Evolutionary conservation across 805 yeast species (phyloP).

Genomic region (Ogataea salicorniae): DNA sequence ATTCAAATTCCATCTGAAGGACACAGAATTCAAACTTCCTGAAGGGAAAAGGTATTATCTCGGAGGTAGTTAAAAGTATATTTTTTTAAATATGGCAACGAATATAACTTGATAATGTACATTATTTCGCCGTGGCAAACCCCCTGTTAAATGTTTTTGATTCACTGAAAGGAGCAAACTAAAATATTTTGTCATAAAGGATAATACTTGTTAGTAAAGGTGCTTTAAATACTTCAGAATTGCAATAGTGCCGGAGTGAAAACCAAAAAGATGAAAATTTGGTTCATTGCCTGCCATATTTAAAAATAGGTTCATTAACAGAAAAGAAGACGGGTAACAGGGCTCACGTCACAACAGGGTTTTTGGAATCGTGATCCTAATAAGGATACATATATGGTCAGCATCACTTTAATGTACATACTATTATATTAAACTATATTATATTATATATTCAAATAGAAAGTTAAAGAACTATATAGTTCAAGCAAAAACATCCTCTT

Average conservation of each 20-base stretch:
- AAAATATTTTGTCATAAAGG: not conserved
- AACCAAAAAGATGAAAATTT: not conserved
- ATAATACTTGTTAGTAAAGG: not conserved
- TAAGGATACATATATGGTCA: too few relatives aligned
- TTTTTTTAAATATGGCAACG: conserved; percentile 52
- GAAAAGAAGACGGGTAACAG: too few relatives aligned
- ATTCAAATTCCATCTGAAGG: conserved; percentile 50
- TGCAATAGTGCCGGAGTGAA: not conserved
- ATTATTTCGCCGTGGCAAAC: conserved; percentile 67
- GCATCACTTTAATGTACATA: not conserved
- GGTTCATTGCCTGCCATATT: not conserved
- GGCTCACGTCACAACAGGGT: too few relatives aligned
- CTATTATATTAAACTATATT: not conserved
- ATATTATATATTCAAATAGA: not conserved
- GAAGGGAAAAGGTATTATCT: conserved; percentile 42
- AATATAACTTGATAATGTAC: conserved; percentile 53
- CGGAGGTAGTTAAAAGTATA: conserved; percentile 51
- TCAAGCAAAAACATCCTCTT: conserved; percentile 57
- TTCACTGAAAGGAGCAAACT: conserved; percentile 25
- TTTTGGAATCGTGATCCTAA: too few relatives aligned
- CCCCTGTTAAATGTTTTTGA: conserved; percentile 54
- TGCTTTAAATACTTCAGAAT: not conserved
- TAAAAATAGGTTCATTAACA: too few relatives aligned
- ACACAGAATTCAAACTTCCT: conserved; percentile 56
- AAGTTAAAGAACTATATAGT: not conserved